These are phyloP conservation scores for Penicillium antarcticum DNA, from an alignment of 495 filamentous ascomycete species.

Conservation along the genomic window DNA sequence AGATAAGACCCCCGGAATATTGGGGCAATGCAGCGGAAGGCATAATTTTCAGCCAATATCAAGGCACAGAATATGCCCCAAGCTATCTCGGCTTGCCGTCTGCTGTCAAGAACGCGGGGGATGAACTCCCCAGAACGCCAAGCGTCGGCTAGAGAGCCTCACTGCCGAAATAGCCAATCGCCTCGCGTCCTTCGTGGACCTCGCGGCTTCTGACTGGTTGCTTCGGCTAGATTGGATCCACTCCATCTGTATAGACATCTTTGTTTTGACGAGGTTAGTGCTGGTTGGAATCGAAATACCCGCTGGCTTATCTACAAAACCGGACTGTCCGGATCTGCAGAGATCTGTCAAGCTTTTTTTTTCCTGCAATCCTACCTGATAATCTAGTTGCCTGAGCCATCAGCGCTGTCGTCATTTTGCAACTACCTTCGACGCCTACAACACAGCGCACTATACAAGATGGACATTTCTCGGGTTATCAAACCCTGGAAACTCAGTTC, in stretches of 20 bases:
- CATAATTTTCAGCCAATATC: not conserved
- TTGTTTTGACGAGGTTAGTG: not conserved
- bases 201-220: not conserved
- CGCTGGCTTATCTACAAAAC: not conserved
- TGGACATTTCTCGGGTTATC: slow-evolving; percentile 18
- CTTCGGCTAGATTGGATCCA: not conserved
- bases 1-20: not conserved
- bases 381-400: not conserved
- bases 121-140: not conserved
- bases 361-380: not conserved
- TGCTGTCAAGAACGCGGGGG: slow-evolving; percentile 7
- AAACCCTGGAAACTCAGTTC: slow-evolving; percentile 32
- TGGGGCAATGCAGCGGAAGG: not conserved
- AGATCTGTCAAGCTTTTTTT: not conserved
- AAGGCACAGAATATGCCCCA: not conserved
- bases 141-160: not conserved
- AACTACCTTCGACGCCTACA: not conserved
- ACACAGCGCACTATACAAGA: not conserved
- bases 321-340: not conserved
- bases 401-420: not conserved
- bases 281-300: not conserved
- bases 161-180: slow-evolving; percentile 11
- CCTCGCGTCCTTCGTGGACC: not conserved
- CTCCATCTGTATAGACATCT: not conserved
- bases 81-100: not conserved